A percentile compares a stretch with the other conserved stretches of the same genome.
These are phyloP conservation scores for Dalbergia oliveri DNA, from an alignment of 306 rosid species.

Conservation along the genomic window DNA sequence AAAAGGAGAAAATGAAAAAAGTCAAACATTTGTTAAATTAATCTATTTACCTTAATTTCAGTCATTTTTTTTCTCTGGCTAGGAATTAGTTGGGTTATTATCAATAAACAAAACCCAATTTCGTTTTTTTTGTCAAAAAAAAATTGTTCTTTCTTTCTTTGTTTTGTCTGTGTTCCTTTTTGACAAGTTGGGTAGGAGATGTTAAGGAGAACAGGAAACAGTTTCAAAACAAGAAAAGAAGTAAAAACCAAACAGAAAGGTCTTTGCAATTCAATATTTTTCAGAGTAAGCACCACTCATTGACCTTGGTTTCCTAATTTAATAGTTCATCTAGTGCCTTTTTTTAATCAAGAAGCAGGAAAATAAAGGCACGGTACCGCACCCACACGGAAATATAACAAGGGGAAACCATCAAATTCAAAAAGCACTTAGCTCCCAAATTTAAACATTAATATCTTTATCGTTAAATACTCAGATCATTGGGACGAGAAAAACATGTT, in stretches of 20 bases:
- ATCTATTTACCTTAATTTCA: not conserved
- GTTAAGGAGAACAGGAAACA: slow-evolving; percentile 38
- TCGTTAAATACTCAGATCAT: slow-evolving; percentile 65
- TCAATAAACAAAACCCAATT: slow-evolving; percentile 38
- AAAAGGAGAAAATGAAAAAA: slow-evolving; percentile 41
- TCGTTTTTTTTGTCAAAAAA: not conserved
- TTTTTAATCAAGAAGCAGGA: slow-evolving; percentile 53
- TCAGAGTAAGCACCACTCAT: slow-evolving; percentile 66
- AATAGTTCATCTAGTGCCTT: slow-evolving; percentile 27
- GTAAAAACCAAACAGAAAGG: slow-evolving; percentile 57
- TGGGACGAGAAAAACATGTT: slow-evolving; percentile 61
- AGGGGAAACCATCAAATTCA: slow-evolving; percentile 75
- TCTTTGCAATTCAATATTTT: slow-evolving; percentile 50
- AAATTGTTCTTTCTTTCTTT: not conserved
- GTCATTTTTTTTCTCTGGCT: not conserved
- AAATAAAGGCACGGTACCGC: slow-evolving; percentile 52
- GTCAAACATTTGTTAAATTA: slow-evolving; percentile 51
- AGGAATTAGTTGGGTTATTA: slow-evolving; percentile 47
- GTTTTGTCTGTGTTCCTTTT: slow-evolving; percentile 33
- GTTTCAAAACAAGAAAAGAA: slow-evolving; percentile 49
- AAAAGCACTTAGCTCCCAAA: slow-evolving; percentile 64
- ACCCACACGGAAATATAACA: slow-evolving; percentile 71
- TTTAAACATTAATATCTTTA: slow-evolving; percentile 55
- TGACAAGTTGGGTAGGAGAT: slow-evolving; percentile 54
- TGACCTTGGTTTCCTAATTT: slow-evolving; percentile 74